These are phyloP conservation scores for Kentomonas sorsogonicus DNA, from an alignment of 208 protist genomes.

Conservation along the genomic window DNA sequence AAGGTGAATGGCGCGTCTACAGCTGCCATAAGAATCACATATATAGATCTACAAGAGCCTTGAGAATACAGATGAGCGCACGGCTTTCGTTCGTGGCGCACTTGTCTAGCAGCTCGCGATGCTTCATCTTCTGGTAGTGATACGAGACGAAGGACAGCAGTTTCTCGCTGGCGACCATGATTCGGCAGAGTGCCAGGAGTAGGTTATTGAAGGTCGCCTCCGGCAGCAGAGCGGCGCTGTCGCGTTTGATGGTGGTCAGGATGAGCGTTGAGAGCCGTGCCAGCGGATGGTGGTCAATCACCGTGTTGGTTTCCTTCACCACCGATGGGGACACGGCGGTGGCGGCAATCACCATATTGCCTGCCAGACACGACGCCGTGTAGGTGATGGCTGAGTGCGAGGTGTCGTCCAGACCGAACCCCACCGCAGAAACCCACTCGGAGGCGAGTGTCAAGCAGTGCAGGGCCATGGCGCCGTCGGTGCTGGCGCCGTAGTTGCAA, in stretches of 20 bases:
- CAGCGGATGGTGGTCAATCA: constrained; percentile 18
- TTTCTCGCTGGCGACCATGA: constrained; percentile 36
- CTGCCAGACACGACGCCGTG: constrained; percentile 60
- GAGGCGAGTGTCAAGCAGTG: constrained; percentile 26
- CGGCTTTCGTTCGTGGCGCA: constrained; percentile 56
- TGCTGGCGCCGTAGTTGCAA: constrained; percentile 56
- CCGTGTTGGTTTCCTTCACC: constrained; percentile 18
- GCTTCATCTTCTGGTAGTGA: constrained; percentile 36
- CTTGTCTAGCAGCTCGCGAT: constrained; percentile 30
- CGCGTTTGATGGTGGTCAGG: constrained; percentile 46
- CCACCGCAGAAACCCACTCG: constrained; percentile 58
- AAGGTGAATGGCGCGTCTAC: not conserved
- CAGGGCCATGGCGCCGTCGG: constrained; percentile 51
- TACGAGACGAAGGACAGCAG: constrained; percentile 26
- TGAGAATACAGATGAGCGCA: constrained; percentile 56
- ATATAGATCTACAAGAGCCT: constrained; percentile 13
- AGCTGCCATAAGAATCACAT: not conserved
- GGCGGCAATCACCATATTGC: constrained; percentile 55
- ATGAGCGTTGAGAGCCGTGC: constrained; percentile 47
- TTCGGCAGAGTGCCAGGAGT: constrained; percentile 47
- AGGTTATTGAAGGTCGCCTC: constrained; percentile 77
- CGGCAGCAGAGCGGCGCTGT: constrained; percentile 22
- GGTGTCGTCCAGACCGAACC: constrained; percentile 50
- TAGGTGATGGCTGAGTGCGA: constrained; percentile 47
- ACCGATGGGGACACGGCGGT: constrained; percentile 25